Percentiles rank a stretch among this genome's conserved stretches.
Conservation (phyloP, 2,329 filamentous ascomycete species). For the Elsinoe fawcettii region DNA sequence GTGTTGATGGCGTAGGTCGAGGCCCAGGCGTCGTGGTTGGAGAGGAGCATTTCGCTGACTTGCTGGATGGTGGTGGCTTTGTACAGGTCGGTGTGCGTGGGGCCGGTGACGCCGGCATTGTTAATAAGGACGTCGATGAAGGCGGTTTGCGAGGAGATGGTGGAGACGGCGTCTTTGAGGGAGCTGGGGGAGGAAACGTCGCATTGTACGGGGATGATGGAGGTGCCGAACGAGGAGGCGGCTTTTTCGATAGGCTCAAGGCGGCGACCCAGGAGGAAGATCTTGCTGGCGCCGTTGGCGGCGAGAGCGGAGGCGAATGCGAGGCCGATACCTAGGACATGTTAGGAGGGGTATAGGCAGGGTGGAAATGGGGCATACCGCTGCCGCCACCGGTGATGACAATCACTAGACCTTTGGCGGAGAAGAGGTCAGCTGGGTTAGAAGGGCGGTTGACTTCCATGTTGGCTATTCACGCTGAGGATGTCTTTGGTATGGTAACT, state of each 20-base stretch:
- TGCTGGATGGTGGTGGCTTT: constrained; percentile 38
- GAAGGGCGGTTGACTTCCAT: constrained; percentile 33
- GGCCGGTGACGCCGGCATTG: constrained; percentile 30
- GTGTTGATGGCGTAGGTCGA: constrained; percentile 38
- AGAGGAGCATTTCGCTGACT: constrained; percentile 36
- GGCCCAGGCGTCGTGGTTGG: constrained; percentile 29
- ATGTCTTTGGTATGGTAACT: neutral
- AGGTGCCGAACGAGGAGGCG: constrained; percentile 28
- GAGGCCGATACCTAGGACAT: constrained; percentile 17
- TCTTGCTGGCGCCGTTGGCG: constrained; percentile 31
- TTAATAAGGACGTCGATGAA: constrained; percentile 45
- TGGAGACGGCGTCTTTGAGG: constrained; percentile 34
- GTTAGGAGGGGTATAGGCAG: neutral
- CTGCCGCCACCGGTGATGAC: constrained; percentile 37
- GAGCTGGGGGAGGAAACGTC: constrained; percentile 38
- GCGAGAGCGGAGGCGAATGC: constrained; percentile 31
- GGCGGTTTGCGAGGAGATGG: constrained; percentile 36
- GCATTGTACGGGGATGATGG: constrained; percentile 36
- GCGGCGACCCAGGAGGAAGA: constrained; percentile 37
- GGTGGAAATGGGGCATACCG: constrained; percentile 26
- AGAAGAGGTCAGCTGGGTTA: constrained; percentile 32
- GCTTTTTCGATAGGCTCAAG: constrained; percentile 30
- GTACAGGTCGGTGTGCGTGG: constrained; percentile 35
- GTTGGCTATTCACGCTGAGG: neutral
- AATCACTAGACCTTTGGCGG: constrained; percentile 33